Evolutionary conservation across 257 asterid genomes (phyloP).

Genomic region (Solanum virginianum): DNA sequence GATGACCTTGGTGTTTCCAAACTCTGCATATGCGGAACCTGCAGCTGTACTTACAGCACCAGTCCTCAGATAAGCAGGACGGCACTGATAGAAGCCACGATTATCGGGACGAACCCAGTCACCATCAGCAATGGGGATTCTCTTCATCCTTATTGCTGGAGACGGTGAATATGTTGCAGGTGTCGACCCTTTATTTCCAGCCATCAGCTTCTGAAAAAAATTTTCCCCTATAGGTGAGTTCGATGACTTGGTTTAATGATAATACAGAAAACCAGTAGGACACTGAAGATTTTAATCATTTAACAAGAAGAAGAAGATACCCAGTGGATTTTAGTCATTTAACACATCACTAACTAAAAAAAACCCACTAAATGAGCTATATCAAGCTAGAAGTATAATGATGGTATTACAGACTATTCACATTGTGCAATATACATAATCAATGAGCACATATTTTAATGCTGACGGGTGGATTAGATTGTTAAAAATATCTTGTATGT

Average conservation of each 20-base stretch:
- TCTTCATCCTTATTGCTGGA: conserved; percentile 31
- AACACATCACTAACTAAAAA: background rate
- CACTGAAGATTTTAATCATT: background rate
- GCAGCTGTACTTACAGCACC: conserved; percentile 90
- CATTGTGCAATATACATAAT: background rate
- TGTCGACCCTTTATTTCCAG: conserved; percentile 46
- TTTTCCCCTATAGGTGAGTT: background rate
- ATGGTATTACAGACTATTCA: background rate
- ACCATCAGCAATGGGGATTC: conserved; percentile 22
- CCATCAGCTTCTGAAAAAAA: background rate
- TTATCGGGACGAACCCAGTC: conserved; percentile 84
- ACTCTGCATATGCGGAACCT: conserved; percentile 97
- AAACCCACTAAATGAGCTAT: background rate
- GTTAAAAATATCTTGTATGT: background rate
- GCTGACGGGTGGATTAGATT: background rate
- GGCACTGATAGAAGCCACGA: conserved; percentile 77
- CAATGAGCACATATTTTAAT: background rate
- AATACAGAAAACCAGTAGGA: background rate
- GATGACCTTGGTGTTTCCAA: conserved; percentile 90
- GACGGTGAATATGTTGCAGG: conserved; percentile 76
- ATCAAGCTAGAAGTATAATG: background rate
- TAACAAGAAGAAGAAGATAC: background rate
- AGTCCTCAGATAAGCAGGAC: conserved; percentile 88
- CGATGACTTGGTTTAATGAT: background rate
- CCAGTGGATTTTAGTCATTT: background rate